Evolutionary conservation across 805 yeast genomes (phyloP), one percentile per base, ranked within the genome.

Genomic region (Candida oleophila): DNA sequence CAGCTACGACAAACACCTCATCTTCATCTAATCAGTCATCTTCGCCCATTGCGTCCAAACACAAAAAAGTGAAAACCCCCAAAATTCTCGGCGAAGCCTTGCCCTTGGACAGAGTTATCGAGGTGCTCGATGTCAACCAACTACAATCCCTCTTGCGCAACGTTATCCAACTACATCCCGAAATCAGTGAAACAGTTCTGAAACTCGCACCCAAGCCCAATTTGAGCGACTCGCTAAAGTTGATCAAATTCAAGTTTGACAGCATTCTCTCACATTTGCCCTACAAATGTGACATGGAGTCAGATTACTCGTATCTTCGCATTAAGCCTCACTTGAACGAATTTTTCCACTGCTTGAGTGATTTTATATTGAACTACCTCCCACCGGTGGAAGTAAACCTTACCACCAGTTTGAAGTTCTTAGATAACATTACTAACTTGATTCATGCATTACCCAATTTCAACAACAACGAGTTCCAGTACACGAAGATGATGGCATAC

Each of bases 241-340:
- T 80, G 37, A 68, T 89, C 44, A 61, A 68, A 34, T 55, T 59
- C 4, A 80, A 82, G 55, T 66, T 78, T 41, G 60, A 72, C 18
- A 59, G 57, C 3, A 77, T 87, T 22, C 55, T 67, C 18, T 61
- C 62, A 8, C 73, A 76, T 49, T 64, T 89, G 52, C 96, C 96
- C 1, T 88, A 86, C 62, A 83, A 83, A 53, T 89, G 88, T 51
- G 90, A 87, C 55, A 72, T 76, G 8, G 72, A 77, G 33, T 80
- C 86, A 41, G 96, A 89, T 62, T 89, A 89, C 59, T 81, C 91
- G 3, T 89, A 81, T 61, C 65, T 86, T 47, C 73, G 96, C 47
- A 87, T 89, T 33, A 82, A 86, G 56, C 79, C 85, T 4, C 65
- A 71, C 48, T 76, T 87, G 50, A 78, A 78, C 48, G 94, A 86